phyloP scores from a whole-genome alignment of 2,329 filamentous ascomycete genomes.

The Ascochyta rabiei region DNA sequence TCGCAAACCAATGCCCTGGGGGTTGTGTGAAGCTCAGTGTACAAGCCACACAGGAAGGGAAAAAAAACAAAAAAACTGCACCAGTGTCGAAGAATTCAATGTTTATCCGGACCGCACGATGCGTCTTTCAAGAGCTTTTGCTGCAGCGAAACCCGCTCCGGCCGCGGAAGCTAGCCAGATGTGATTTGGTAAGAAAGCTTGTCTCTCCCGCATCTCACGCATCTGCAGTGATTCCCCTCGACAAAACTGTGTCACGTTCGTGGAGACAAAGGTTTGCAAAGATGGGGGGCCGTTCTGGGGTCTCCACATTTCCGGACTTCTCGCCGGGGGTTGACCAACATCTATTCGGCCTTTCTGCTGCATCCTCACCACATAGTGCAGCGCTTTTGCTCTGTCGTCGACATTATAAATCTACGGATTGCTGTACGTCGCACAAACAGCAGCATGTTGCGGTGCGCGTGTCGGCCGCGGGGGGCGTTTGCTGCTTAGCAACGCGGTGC shows the following conservation, averaged over 20 bases:
- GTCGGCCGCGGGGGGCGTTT: slow-evolving; percentile 15
- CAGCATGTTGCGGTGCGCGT: background rate
- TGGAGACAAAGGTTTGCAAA: slow-evolving; percentile 2
- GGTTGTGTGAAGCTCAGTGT: background rate
- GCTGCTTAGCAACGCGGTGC: slow-evolving; percentile 8
- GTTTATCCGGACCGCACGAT: slow-evolving; percentile 1
- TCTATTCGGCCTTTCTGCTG: background rate
- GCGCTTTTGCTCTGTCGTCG: background rate
- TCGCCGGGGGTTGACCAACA: background rate
- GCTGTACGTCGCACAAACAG: background rate
- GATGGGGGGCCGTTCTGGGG: slow-evolving; percentile 1
- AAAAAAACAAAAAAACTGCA: slow-evolving; percentile 1
- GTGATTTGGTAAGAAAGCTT: background rate
- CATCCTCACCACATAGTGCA: background rate
- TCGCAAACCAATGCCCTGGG: background rate
- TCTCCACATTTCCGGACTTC: slow-evolving; percentile 17
- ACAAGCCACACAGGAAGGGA: background rate
- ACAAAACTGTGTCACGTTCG: slow-evolving; percentile 1
- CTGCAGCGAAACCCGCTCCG: slow-evolving; percentile 16
- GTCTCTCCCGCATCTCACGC: background rate
- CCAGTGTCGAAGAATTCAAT: background rate
- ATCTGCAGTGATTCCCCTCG: background rate
- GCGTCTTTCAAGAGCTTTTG: background rate
- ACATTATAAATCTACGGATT: background rate
- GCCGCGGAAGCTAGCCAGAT: slow-evolving; percentile 29